Percentiles rank a stretch among this genome's conserved stretches.
Evolutionary conservation across 345 rosid genomes (phyloP).

Genomic region (Reutealis trisperma): DNA sequence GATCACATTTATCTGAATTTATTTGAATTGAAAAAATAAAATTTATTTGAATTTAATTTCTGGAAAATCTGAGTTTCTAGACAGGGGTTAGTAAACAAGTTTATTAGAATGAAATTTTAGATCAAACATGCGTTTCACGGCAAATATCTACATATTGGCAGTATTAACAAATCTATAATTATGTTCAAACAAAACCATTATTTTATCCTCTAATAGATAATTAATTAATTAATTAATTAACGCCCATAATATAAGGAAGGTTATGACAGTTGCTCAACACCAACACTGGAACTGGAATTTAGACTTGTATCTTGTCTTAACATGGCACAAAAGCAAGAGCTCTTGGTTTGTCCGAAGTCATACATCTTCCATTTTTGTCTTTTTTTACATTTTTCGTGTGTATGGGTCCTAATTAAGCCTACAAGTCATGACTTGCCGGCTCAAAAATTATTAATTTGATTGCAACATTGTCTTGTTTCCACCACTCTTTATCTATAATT

Average conservation of each 20-base stretch:
- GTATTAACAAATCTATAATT: neutral
- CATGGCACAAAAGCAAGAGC: neutral
- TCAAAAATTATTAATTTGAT: neutral
- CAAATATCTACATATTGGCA: neutral
- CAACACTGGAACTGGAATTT: neutral
- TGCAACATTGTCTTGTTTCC: neutral
- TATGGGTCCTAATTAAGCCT: neutral
- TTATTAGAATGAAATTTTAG: neutral
- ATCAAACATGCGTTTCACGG: neutral
- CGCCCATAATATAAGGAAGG: neutral
- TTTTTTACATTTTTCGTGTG: neutral
- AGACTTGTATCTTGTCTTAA: slow-evolving; percentile 8
- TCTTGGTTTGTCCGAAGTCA: slow-evolving; percentile 8
- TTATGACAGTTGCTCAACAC: slow-evolving; percentile 8
- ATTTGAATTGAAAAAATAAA: too few species aligned
- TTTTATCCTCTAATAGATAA: neutral
- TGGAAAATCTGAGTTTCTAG: too few species aligned
- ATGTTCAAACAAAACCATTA: neutral
- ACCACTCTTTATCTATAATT: neutral
- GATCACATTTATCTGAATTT: too few species aligned
- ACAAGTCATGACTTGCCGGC: slow-evolving; percentile 15
- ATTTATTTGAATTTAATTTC: too few species aligned
- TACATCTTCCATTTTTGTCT: neutral
- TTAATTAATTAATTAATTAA: neutral
- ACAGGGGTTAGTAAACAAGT: neutral